Evolutionary conservation across 78 protist genomes (phyloP).

Genomic region (Andalucia godoyi): DNA sequence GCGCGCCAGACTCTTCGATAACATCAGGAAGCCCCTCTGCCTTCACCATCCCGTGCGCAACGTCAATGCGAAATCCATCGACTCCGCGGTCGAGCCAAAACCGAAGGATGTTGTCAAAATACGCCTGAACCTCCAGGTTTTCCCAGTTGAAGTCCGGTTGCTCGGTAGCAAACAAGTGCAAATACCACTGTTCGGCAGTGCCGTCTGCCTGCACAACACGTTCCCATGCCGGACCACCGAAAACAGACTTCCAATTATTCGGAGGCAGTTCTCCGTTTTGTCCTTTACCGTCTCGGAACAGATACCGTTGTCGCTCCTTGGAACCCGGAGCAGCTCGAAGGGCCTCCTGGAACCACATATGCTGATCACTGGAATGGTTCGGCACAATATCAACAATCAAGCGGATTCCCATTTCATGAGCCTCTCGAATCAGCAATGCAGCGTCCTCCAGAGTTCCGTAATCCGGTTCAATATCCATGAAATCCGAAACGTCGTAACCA

Average conservation of each 20-base stretch:
- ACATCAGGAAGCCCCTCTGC: no score
- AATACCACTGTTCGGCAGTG: background rate
- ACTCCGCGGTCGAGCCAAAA: slow-evolving; percentile 15
- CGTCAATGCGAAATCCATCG: slow-evolving; percentile 19
- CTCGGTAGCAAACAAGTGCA: background rate
- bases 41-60: background rate
- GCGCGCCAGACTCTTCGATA: no score
- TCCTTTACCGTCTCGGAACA: slow-evolving; percentile 2
- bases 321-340: background rate
- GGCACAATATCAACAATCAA: slow-evolving; percentile 7
- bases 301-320: slow-evolving; percentile 2
- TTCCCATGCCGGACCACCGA: slow-evolving; percentile 2
- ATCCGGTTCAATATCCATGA: background rate
- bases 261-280: no score
- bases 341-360: slow-evolving; percentile 12
- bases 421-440: background rate
- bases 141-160: slow-evolving; percentile 24
- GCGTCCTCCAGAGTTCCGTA: slow-evolving; percentile 6
- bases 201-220: no score
- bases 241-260: background rate
- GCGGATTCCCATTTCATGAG: background rate
- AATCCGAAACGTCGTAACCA: slow-evolving; percentile 9
- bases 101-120: background rate
- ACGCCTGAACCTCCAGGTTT: slow-evolving; percentile 5
- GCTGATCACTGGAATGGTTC: slow-evolving; percentile 15